Percentiles rank a stretch among this genome's conserved stretches.
Conservation (phyloP, 768 basidiomycete species). For the Leccinum sublutescens region DNA sequence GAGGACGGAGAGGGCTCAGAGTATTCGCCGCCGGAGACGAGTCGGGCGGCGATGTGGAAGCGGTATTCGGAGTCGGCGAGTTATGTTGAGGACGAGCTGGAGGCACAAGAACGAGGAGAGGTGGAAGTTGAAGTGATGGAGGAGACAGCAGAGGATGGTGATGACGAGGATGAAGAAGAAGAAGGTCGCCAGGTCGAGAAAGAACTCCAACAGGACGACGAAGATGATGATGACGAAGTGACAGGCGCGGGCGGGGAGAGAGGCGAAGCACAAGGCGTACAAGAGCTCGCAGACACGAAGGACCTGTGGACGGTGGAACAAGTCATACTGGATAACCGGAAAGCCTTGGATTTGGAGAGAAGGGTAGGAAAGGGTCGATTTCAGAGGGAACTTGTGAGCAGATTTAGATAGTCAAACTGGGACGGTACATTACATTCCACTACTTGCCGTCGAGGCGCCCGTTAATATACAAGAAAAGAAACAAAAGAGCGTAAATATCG, state of each 20-base stretch:
- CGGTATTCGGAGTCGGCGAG: constrained; percentile 9
- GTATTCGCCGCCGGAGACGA: constrained; percentile 30
- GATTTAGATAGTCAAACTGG: constrained; percentile 10
- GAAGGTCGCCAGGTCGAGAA: background rate
- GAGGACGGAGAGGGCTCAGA: constrained; percentile 18
- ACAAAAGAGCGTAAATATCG: background rate
- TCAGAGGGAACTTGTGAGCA: constrained; percentile 9
- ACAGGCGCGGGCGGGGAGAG: background rate
- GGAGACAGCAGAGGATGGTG: background rate
- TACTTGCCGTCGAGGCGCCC: background rate
- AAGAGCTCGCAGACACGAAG: background rate
- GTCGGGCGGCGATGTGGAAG: constrained; percentile 28
- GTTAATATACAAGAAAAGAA: constrained; percentile 1
- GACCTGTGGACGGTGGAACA: background rate
- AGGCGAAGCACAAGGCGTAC: background rate
- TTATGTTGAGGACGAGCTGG: background rate
- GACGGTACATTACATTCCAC: background rate
- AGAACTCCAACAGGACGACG: background rate
- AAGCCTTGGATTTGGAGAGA: constrained; percentile 14
- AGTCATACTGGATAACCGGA: background rate
- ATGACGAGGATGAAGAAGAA: background rate
- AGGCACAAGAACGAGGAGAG: background rate
- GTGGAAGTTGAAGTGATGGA: background rate
- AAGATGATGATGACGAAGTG: background rate
- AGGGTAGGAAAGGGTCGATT: constrained; percentile 16